Evolutionary conservation across 2,329 filamentous ascomycete genomes (phyloP).

Genomic region (Colletotrichum aenigma): DNA sequence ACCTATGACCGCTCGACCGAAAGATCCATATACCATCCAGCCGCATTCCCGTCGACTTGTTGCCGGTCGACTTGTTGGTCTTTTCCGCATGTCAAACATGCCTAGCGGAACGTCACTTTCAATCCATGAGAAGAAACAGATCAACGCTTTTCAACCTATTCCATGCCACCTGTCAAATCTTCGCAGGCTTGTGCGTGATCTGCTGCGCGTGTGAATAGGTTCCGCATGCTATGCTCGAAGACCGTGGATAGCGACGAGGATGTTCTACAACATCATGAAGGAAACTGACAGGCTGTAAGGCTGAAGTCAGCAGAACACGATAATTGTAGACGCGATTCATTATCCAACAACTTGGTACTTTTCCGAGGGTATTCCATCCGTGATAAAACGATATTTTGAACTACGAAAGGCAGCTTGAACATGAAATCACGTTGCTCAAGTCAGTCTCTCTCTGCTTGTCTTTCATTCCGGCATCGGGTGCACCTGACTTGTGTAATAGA

Average conservation of each 20-base stretch:
- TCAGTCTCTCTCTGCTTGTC: accelerated
- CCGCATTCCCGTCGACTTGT: background rate
- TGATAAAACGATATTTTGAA: background rate
- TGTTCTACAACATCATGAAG: background rate
- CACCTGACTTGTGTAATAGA: background rate
- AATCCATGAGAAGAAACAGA: background rate
- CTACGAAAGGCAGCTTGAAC: accelerated
- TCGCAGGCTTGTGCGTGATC: background rate
- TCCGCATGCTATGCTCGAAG: background rate
- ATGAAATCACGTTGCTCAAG: background rate
- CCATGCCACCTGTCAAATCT: background rate
- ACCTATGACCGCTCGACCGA: background rate
- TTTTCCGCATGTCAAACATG: background rate
- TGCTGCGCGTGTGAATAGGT: accelerated
- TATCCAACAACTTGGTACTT: background rate
- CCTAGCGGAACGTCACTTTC: background rate
- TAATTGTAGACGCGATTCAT: background rate
- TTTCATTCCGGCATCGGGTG: background rate
- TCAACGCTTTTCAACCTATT: background rate
- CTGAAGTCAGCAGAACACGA: background rate
- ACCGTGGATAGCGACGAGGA: too few relatives aligned
- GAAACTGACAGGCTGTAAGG: background rate
- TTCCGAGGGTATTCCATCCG: background rate
- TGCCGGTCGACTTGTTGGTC: background rate
- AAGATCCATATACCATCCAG: background rate